Base-by-base conservation (phyloP, 2,329 filamentous ascomycete genomes). In the Lasiodiplodia theobromae region DNA sequence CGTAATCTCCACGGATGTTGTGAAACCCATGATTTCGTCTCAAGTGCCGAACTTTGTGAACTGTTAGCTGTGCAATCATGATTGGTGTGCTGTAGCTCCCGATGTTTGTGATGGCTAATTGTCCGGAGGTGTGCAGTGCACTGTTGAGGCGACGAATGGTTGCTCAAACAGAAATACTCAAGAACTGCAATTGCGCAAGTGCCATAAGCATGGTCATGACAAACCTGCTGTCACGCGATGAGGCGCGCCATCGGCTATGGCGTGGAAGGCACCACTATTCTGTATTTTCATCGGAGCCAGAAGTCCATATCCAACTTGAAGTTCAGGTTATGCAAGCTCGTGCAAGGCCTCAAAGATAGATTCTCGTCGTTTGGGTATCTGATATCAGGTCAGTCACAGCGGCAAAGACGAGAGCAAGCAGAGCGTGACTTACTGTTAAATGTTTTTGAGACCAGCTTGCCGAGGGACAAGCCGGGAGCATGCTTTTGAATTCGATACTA, bases 401-500 rank as follows among this genome's bases (percentile, higher is more conserved):
- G n/a, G 37, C 21, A 44, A 10, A n/a, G 3, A 12, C 8, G 18
- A n/a, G 21, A 56, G 21, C 25, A 34, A 28, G 16, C 4, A 47
- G 6, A 18, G 18, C 10, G 44, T 11, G 18, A 47, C 63, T 66
- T 66, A 66, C 63, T 44, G 51, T 23, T 14, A 7, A 21, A 66
- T 28, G 49, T 16, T 47, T 38, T 11, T 14, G 47, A 34, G 51
- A 52, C 63, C 63, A 56, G 51, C 63, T 52, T 28, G 31, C 28
- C 52, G n/a, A 56, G 21, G 23, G 63, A 66, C 63, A 66, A 66
- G 63, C 63, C 52, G 63, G 63, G 18, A 34, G 51, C 54, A 28
- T 56, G 63, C 63, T 66, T 66, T 66, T 66, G 25, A 12, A 56
- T 16, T 47, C 49, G 54, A 44, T 52, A 38, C 12, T 54, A 56